Conservation (phyloP, 108 stramenopile genomes). For the Fragilaria radians region DNA sequence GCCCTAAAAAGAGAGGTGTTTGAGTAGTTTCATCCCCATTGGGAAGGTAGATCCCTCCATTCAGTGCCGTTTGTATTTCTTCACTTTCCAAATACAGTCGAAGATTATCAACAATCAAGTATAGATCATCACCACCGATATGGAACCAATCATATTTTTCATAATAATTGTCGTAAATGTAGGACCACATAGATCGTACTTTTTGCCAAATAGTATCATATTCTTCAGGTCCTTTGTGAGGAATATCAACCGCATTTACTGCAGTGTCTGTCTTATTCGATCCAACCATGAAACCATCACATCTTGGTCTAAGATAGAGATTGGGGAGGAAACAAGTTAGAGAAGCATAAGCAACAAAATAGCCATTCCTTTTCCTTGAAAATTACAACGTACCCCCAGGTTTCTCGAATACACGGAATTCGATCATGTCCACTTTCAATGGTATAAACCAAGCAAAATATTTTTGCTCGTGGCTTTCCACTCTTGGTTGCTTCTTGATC, state of each 20-base stretch:
- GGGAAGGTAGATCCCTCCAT: conserved; percentile 75
- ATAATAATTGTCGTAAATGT: conserved; percentile 89
- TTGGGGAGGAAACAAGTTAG: neutral
- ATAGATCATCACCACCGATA: conserved; percentile 85
- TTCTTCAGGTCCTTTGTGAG: conserved; percentile 90
- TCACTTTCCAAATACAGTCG: conserved; percentile 78
- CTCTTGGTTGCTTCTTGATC: conserved; percentile 41
- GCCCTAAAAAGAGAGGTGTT: conserved; percentile 81
- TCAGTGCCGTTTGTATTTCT: conserved; percentile 72
- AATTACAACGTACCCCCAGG: conserved; percentile 63
- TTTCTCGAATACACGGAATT: conserved; percentile 64
- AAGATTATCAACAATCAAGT: conserved; percentile 88
- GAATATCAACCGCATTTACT: conserved; percentile 79
- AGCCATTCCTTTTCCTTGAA: too few species aligned
- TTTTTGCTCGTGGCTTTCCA: conserved; percentile 61
- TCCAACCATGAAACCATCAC: conserved; percentile 96
- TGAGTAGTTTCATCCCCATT: conserved; percentile 62
- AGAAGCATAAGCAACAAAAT: neutral
- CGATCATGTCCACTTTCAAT: conserved; percentile 58
- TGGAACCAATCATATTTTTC: conserved; percentile 63
- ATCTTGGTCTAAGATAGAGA: conserved; percentile 55
- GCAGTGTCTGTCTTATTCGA: conserved; percentile 71
- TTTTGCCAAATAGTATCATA: conserved; percentile 99
- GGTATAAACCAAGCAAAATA: conserved; percentile 84
- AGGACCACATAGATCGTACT: conserved; percentile 91